phyloP scores from a whole-genome alignment of 2,329 filamentous ascomycete species.

The Pseudocercospora fuligena region DNA sequence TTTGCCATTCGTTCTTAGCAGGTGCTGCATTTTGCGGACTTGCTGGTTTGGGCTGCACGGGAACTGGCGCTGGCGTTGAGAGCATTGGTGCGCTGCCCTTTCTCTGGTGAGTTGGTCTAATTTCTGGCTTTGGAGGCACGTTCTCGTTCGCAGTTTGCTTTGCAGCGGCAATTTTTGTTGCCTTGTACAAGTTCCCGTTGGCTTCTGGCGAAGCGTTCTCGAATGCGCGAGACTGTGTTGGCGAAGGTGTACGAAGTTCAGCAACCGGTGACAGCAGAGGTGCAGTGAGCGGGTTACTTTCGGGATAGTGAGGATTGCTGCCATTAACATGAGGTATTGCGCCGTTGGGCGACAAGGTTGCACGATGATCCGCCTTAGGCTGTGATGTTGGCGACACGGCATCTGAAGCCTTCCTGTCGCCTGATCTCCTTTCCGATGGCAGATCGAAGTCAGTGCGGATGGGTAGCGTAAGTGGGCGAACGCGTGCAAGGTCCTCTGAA shows the following conservation, averaged over 20 bases:
- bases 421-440: neutral
- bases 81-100: slow-evolving; percentile 33
- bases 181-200: slow-evolving; percentile 35
- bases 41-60: slow-evolving; percentile 9
- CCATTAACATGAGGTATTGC: slow-evolving; percentile 25
- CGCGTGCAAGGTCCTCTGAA: slow-evolving; percentile 18
- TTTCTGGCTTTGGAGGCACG: slow-evolving; percentile 21
- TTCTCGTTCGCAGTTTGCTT: slow-evolving; percentile 34
- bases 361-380: slow-evolving; percentile 23
- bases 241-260: slow-evolving; percentile 73
- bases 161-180: slow-evolving; percentile 37
- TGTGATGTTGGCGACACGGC: slow-evolving; percentile 26
- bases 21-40: slow-evolving; percentile 12
- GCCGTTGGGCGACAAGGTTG: slow-evolving; percentile 35
- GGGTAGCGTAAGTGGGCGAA: slow-evolving; percentile 11
- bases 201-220: slow-evolving; percentile 44
- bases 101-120: slow-evolving; percentile 30
- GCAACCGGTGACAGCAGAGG: slow-evolving; percentile 72
- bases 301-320: slow-evolving; percentile 26
- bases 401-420: slow-evolving; percentile 11
- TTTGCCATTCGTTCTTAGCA: slow-evolving; percentile 35
- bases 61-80: slow-evolving; percentile 14
- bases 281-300: slow-evolving; percentile 25
- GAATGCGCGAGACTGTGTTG: slow-evolving; percentile 62
- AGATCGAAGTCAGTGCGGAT: slow-evolving; percentile 19